Evolutionary conservation across 192 early-diverging fungal genomes (phyloP), one percentile per base, ranked within the genome.

Genomic region (Gigaspora rosea): DNA sequence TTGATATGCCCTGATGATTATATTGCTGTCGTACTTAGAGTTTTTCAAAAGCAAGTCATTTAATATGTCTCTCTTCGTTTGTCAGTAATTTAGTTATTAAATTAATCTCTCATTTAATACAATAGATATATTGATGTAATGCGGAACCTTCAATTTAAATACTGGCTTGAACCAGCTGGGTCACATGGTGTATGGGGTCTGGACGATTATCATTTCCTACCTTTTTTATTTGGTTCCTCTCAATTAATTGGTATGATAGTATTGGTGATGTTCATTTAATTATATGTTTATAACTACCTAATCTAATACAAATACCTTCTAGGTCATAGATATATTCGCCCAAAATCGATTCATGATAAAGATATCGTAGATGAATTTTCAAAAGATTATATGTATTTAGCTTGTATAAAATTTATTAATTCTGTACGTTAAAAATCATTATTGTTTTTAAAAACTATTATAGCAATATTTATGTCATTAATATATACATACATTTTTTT

Each of bases 141-240:
- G 94, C 90, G 96, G 16, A 89, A 90, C 68, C 80, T 99, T 49
- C 96, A 98, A 79, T 89, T 93, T 79, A 86, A 85, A 33, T 99
- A 99, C 86, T 96, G 94, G 93, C 86, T 99, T 22, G 97, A 99
- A 79, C 97, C 97, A 13, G 97, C 97, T 41, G 97, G 97, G 10
- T 93, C 91, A 13, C 97, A 99, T 74, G 97, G 97, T 68, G 97
- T 99, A n/a, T 99, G 97, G 97, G 97, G 97, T 3, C 86, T 99
- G 54, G 96, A 99, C 77, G 97, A 99, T 80, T 97, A 96, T 82
- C 96, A 99, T 73, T 98, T 98, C 76, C 80, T 99, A 80, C 96
- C 97, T 8, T 99, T 96, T 80, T 56, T 96, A 65, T 98, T 97
- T 88, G 97, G 96, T 6, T 85, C 93, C 13, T 90, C 92, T 13